phyloP scores from a whole-genome alignment of 1,139 yeast species.

The Protomyces pachydermus region DNA sequence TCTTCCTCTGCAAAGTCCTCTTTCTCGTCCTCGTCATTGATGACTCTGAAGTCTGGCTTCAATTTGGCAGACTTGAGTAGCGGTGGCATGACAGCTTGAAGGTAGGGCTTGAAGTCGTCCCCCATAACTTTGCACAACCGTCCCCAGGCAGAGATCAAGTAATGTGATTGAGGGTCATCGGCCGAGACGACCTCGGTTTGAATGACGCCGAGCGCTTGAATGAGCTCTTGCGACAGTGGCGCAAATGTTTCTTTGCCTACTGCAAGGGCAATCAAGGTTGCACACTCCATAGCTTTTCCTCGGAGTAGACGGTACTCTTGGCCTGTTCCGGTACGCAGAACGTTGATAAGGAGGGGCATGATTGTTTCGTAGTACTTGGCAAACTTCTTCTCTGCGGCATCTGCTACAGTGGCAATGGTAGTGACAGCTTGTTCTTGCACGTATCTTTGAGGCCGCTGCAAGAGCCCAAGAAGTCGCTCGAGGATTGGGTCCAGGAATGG shows the following conservation, averaged over 20 bases:
- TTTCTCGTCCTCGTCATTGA: constrained; percentile 81
- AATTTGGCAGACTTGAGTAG: constrained; percentile 78
- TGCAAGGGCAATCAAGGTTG: constrained; percentile 91
- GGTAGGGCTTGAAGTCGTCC: constrained; percentile 76
- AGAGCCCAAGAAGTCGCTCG: constrained; percentile 63
- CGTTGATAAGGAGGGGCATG: constrained; percentile 83
- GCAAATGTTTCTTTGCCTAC: constrained; percentile 88
- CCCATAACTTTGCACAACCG: constrained; percentile 84
- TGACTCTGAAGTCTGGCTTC: constrained; percentile 77
- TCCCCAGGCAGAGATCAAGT: constrained; percentile 94
- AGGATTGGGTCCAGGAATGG: constrained; percentile 82
- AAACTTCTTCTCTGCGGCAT: constrained; percentile 89
- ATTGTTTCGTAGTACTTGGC: constrained; percentile 87
- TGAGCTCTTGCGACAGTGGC: constrained; percentile 69
- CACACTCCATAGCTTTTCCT: constrained; percentile 94
- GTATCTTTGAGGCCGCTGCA: constrained; percentile 81
- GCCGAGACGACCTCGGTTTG: constrained; percentile 47
- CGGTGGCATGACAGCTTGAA: constrained; percentile 87
- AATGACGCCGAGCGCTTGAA: constrained; percentile 65
- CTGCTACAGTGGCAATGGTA: constrained; percentile 95
- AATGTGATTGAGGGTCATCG: constrained; percentile 83
- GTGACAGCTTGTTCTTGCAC: constrained; percentile 97
- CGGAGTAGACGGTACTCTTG: constrained; percentile 72
- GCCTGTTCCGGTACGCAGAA: constrained; percentile 66
- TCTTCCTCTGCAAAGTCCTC: constrained; percentile 78